Evolutionary conservation across 305 asterid species (phyloP), one percentile per base, ranked within the genome.

Genomic region (Nicotiana rustica): DNA sequence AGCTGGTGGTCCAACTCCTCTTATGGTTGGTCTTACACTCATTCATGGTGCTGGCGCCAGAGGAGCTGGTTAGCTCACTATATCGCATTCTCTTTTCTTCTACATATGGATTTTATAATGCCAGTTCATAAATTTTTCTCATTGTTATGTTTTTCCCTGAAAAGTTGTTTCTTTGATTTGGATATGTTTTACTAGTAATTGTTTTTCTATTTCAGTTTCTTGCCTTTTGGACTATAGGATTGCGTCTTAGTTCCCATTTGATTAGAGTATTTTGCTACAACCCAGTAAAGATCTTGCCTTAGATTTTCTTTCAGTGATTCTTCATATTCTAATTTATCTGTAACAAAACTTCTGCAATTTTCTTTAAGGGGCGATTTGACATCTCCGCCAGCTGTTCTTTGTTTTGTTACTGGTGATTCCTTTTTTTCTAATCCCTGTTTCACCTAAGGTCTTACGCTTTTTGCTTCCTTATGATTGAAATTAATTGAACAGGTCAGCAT

Each of bases 11-110:
- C 75, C 71, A 19, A 41, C 86, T 55, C 79, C 86, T 38, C 85
- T 92, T 52, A 85, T 84, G 89, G 87, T 90, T 69, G 86, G 81
- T 52, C 87, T 90, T 77, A 85, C 92, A 44, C 90, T 90, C 75
- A 86, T 90, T 78, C 86, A 62, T 7, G 90, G 90, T 81, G 92
- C 91, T 81, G 89, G 79, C 67, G 85, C 87, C 64, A 87, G 81
- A 82, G 92, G 88, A 59, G 92, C 90, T 71, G 89, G 91, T 90
- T 84, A 47, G 5, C 52, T 68, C 29, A n/a, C 59, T 13, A 55
- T 44, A 55, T 55, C 59, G 6, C 79, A 73, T 73, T 71, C n/a
- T 65, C 67, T 21, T 62, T 21, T 62, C 68, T 64, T 64, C 49
- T 41, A 7, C 49, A 44, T 9, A 44, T 44, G 12, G 2, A 8